Evolutionary conservation across 177 flowering plant genomes (phyloP).

Genomic region (Tripterygium wilfordii): DNA sequence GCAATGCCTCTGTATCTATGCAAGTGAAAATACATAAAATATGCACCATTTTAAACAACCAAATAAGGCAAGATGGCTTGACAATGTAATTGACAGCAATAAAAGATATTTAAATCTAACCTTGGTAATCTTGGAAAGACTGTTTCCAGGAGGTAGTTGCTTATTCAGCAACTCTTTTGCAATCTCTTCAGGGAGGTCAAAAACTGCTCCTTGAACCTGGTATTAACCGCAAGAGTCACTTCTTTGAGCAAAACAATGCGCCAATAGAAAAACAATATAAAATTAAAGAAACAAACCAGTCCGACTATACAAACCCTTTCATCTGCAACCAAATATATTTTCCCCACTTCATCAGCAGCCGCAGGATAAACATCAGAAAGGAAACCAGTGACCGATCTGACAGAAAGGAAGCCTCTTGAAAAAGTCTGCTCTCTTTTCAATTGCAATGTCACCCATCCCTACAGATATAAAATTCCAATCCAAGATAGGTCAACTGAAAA

Average conservation of each 20-base stretch:
- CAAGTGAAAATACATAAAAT: no score
- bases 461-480: no score
- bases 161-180: conserved; percentile 74
- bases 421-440: conserved; percentile 59
- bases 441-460: conserved; percentile 93
- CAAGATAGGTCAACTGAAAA: background rate
- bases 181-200: conserved; percentile 96
- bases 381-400: conserved; percentile 87
- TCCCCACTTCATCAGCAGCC: conserved; percentile 97
- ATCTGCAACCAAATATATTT: conserved; percentile 81
- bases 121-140: conserved; percentile 71
- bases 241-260: background rate
- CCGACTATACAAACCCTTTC: conserved; percentile 51
- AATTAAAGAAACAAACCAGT: background rate
- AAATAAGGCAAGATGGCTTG: no score
- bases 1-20: no score
- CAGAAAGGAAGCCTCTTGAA: conserved; percentile 71
- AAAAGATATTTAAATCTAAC: no score
- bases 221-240: conserved; percentile 1
- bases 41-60: no score
- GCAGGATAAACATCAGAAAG: conserved; percentile 72
- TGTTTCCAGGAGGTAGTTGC: conserved; percentile 74
- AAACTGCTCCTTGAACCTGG: conserved; percentile 96
- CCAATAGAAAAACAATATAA: background rate
- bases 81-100: no score